These are phyloP conservation scores for Xylaria polymorpha DNA, from an alignment of 2,329 filamentous ascomycete genomes.

Conservation along the genomic window DNA sequence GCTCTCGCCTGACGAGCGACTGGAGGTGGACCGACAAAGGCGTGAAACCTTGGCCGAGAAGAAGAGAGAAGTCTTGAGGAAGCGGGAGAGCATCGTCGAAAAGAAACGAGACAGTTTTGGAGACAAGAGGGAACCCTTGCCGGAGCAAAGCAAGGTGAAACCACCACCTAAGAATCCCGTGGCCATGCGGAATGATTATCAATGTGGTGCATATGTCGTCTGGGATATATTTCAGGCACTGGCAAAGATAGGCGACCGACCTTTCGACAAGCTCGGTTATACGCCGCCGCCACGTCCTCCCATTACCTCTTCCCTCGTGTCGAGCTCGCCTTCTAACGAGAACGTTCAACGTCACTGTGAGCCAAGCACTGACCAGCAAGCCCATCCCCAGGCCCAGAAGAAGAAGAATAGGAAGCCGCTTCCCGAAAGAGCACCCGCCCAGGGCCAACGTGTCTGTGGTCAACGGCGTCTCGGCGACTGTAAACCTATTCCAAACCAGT, in stretches of 20 bases:
- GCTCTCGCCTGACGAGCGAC: slow-evolving; percentile 60
- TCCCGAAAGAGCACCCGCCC: slow-evolving; percentile 13
- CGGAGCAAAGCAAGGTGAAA: slow-evolving; percentile 40
- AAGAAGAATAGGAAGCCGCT: slow-evolving; percentile 26
- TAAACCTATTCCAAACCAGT: background rate
- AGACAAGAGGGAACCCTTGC: slow-evolving; percentile 41
- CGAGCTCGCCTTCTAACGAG: slow-evolving; percentile 39
- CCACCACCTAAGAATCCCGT: slow-evolving; percentile 49
- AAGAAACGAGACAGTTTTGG: slow-evolving; percentile 42
- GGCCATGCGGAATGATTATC: slow-evolving; percentile 50
- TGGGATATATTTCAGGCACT: slow-evolving; percentile 50
- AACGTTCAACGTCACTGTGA: slow-evolving; percentile 19
- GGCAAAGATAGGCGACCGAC: slow-evolving; percentile 48
- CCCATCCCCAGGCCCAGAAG: slow-evolving; percentile 1
- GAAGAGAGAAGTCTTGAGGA: slow-evolving; percentile 44
- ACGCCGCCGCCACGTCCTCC: slow-evolving; percentile 52
- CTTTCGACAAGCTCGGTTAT: slow-evolving; percentile 50
- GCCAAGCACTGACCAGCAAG: background rate
- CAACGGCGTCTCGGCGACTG: background rate
- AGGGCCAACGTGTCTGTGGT: background rate
- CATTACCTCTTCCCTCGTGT: slow-evolving; percentile 51
- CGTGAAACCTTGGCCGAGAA: slow-evolving; percentile 50
- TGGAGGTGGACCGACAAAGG: slow-evolving; percentile 56
- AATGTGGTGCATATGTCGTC: slow-evolving; percentile 50
- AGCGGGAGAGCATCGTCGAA: slow-evolving; percentile 43